Conservation (phyloP, 2,329 filamentous ascomycete species). For the Thermoascus crustaceus region DNA sequence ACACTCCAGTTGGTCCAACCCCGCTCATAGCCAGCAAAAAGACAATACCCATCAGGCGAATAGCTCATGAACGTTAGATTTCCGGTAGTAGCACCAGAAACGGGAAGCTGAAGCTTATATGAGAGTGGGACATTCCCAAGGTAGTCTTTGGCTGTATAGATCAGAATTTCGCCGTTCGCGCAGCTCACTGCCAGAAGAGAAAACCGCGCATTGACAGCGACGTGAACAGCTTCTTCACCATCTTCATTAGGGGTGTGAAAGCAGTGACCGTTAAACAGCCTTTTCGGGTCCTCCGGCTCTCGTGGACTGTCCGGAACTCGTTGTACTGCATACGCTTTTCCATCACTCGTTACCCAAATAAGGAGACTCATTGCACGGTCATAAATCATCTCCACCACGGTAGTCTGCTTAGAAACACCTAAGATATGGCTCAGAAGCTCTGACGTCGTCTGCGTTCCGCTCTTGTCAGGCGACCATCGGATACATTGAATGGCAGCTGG, state of each 20-base stretch:
- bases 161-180: constrained; percentile 65
- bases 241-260: constrained; percentile 67
- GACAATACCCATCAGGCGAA: constrained; percentile 90
- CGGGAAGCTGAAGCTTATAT: constrained; percentile 64
- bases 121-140: constrained; percentile 84
- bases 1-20: constrained; percentile 98
- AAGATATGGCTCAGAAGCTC: constrained; percentile 81
- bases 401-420: constrained; percentile 72
- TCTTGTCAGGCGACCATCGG: constrained; percentile 78
- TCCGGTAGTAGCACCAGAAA: constrained; percentile 61
- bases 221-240: constrained; percentile 57
- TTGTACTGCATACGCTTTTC: constrained; percentile 85
- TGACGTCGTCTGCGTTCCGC: constrained; percentile 77
- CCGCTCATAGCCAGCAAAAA: constrained; percentile 85
- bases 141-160: constrained; percentile 93
- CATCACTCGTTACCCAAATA: constrained; percentile 85
- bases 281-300: constrained; percentile 46
- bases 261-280: constrained; percentile 80
- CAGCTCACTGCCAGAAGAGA: constrained; percentile 87
- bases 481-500: constrained; percentile 96
- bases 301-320: constrained; percentile 41
- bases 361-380: constrained; percentile 94
- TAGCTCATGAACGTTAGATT: constrained; percentile 67
- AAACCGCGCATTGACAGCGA: constrained; percentile 88
- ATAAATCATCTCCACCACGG: constrained; percentile 77